Evolutionary conservation across 1,284 basidiomycete genomes (phyloP).

Genomic region (Ceratobasidium sp.): DNA sequence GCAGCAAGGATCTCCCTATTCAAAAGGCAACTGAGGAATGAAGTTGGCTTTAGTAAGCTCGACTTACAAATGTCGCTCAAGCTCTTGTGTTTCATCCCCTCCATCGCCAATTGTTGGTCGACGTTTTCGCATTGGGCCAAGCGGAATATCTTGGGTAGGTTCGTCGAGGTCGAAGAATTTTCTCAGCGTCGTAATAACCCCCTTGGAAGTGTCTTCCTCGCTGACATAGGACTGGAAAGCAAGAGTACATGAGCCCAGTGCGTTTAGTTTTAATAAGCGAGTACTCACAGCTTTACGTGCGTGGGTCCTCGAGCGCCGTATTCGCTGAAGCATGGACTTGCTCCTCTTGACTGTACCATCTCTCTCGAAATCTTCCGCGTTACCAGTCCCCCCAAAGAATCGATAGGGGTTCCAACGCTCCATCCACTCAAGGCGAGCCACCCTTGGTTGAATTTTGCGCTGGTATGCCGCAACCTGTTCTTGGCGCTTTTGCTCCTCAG

Average conservation of each 20-base stretch:
- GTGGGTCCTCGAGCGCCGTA: constrained; percentile 33
- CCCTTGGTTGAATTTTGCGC: constrained; percentile 53
- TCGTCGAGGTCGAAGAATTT: constrained; percentile 46
- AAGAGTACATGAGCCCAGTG: constrained; percentile 26
- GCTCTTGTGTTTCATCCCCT: constrained; percentile 19
- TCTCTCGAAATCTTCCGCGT: constrained; percentile 69
- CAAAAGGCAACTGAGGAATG: background rate
- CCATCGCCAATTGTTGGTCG: constrained; percentile 1
- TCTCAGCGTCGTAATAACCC: constrained; percentile 46
- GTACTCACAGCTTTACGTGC: constrained; percentile 31
- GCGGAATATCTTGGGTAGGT: constrained; percentile 52
- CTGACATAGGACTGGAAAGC: constrained; percentile 40
- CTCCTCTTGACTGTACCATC: constrained; percentile 3
- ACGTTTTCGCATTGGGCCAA: constrained; percentile 1
- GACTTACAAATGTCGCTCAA: constrained; percentile 33
- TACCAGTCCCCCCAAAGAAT: constrained; percentile 77
- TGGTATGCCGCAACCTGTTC: constrained; percentile 74
- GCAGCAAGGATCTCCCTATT: constrained; percentile 70
- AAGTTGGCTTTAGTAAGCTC: background rate
- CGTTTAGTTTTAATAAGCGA: background rate
- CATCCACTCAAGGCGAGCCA: constrained; percentile 67
- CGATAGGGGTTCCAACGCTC: constrained; percentile 88
- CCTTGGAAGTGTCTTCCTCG: constrained; percentile 38
- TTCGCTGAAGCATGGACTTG: constrained; percentile 31
- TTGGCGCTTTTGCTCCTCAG: constrained; percentile 88